phyloP scores from a whole-genome alignment of 2,329 filamentous ascomycete genomes.

The Ophiocordyceps robertsii region DNA sequence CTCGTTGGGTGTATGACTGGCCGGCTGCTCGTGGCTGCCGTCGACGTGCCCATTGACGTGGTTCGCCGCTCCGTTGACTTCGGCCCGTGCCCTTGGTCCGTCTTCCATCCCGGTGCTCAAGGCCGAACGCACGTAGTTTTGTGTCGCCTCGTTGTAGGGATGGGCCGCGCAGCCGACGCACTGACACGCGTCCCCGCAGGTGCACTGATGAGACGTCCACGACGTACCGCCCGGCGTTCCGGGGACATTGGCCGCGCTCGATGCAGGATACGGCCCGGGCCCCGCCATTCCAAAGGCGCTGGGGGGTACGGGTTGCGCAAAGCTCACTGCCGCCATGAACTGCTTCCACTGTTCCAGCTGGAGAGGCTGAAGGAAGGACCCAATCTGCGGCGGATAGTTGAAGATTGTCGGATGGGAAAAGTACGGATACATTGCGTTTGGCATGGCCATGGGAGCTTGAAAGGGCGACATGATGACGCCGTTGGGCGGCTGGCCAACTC shows the following conservation, averaged over 20 bases:
- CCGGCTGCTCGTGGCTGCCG: slow-evolving; percentile 7
- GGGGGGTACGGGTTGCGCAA: slow-evolving; percentile 19
- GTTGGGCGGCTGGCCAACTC: slow-evolving; percentile 9
- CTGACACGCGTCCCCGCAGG: slow-evolving; percentile 51
- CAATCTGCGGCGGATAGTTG: slow-evolving; percentile 39
- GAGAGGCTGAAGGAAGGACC: slow-evolving; percentile 40
- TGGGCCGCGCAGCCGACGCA: slow-evolving; percentile 57
- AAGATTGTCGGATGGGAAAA: slow-evolving; percentile 32
- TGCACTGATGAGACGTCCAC: slow-evolving; percentile 33
- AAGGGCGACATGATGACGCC: slow-evolving; percentile 22
- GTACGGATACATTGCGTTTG: slow-evolving; percentile 25
- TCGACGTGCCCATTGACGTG: slow-evolving; percentile 11
- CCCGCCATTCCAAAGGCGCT: slow-evolving; percentile 12
- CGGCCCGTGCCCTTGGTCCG: slow-evolving; percentile 7
- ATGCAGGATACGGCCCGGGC: slow-evolving; percentile 8
- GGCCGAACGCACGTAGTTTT: slow-evolving; percentile 35
- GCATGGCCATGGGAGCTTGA: slow-evolving; percentile 20
- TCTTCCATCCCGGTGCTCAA: slow-evolving; percentile 27
- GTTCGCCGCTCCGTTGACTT: slow-evolving; percentile 9
- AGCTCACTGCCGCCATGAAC: slow-evolving; percentile 25
- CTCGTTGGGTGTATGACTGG: slow-evolving; percentile 9
- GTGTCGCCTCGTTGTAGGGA: slow-evolving; percentile 52
- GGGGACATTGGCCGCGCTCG: slow-evolving; percentile 5
- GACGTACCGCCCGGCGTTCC: slow-evolving; percentile 3
- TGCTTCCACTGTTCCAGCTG: slow-evolving; percentile 40